A percentile compares a stretch with the other conserved stretches of the same genome.
These are phyloP conservation scores for Phytophthora multivora DNA, from an alignment of 352 stramenopile genomes.

Conservation along the genomic window DNA sequence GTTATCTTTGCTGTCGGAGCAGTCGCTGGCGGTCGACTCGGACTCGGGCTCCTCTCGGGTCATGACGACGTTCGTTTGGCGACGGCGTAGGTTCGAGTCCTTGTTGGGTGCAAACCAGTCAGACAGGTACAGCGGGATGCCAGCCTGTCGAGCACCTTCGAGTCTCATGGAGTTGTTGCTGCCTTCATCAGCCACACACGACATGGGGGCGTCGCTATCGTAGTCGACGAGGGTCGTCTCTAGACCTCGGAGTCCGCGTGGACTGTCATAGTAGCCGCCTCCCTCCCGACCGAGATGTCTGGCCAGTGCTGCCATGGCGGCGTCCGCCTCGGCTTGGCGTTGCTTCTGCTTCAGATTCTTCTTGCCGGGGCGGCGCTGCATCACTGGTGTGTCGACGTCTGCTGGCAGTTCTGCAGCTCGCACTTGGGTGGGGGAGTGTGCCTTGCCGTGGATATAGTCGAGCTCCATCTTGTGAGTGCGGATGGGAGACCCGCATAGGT, in stretches of 20 bases:
- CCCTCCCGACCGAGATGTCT: conserved; percentile 37
- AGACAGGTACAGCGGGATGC: conserved; percentile 69
- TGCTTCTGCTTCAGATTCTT: conserved; percentile 44
- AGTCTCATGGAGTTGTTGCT: conserved; percentile 56
- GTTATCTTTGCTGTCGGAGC: conserved; percentile 15
- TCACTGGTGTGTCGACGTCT: conserved; percentile 32
- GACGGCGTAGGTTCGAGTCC: conserved; percentile 20
- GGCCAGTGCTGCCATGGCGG: conserved; percentile 25
- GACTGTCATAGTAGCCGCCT: conserved; percentile 39
- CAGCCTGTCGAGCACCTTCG: conserved; percentile 55
- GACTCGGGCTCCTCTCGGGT: conserved; percentile 29
- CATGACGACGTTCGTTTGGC: conserved; percentile 37
- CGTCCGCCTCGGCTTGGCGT: conserved; percentile 26
- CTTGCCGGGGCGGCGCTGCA: conserved; percentile 27
- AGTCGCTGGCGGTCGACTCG: conserved; percentile 16
- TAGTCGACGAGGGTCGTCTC: conserved; percentile 15
- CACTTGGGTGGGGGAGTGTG: conserved; percentile 36
- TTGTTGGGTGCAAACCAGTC: conserved; percentile 49
- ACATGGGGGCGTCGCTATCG: conserved; percentile 37
- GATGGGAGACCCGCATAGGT: conserved; percentile 81
- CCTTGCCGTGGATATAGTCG: conserved; percentile 45
- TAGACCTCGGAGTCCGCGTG: conserved; percentile 6
- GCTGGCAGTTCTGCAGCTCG: conserved; percentile 34
- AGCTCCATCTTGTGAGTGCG: conserved; percentile 60
- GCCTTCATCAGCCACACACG: conserved; percentile 36